These are phyloP conservation scores for Trichophyton schoenleinii DNA, from an alignment of 2,329 filamentous ascomycete species.

Conservation along the genomic window DNA sequence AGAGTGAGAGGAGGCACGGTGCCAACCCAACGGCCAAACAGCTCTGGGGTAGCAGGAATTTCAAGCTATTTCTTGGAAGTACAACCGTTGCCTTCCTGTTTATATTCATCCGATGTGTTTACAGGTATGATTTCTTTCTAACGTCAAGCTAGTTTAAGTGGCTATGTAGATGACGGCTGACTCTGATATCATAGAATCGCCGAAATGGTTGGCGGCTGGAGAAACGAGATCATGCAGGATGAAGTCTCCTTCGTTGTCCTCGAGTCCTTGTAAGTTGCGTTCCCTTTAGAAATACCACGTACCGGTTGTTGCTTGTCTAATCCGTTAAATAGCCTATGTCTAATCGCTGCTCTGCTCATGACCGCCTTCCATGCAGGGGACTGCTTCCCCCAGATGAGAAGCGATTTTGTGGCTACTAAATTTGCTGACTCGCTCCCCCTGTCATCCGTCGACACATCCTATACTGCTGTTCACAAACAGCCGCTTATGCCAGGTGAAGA, in stretches of 20 bases:
- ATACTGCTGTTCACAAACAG: constrained; percentile 1
- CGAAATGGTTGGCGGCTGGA: constrained; percentile 41
- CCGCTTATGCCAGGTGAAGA: not conserved
- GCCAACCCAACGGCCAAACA: not conserved
- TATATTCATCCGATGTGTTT: constrained; percentile 33
- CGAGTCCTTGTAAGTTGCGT: constrained; percentile 34
- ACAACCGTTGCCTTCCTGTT: constrained; percentile 24
- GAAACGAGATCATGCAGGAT: constrained; percentile 33
- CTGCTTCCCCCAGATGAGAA: constrained; percentile 37
- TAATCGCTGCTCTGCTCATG: constrained; percentile 39
- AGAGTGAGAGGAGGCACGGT: constrained; percentile 16
- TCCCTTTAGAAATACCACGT: too few species aligned
- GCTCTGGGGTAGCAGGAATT: constrained; percentile 8
- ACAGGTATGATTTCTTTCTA: constrained; percentile 22
- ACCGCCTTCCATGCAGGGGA: constrained; percentile 44
- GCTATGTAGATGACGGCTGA: not conserved
- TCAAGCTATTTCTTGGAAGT: constrained; percentile 19
- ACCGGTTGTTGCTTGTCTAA: not conserved
- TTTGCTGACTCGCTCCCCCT: not conserved
- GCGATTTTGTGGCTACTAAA: not conserved
- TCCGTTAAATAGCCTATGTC: constrained; percentile 30
- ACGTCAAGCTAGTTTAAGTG: constrained; percentile 6
- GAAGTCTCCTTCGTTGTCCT: constrained; percentile 37
- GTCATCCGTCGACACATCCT: not conserved
- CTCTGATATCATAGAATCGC: constrained; percentile 27